Conservation (phyloP, 2,329 filamentous ascomycete genomes). For the Diaporthe sp. region DNA sequence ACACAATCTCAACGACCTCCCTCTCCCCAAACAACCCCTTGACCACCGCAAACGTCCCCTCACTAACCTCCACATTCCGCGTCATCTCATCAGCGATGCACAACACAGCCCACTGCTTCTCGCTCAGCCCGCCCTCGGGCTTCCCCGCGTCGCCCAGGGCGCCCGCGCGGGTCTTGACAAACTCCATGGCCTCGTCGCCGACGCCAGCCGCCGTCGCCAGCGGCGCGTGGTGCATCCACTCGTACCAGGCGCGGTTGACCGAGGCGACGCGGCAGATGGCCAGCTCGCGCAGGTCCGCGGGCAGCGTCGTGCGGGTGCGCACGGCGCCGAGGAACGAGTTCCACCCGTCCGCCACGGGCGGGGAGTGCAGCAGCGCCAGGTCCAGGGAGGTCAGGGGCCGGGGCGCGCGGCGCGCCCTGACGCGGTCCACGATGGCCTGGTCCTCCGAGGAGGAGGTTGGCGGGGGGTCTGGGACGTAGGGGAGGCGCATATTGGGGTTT, state of each 20-base stretch:
- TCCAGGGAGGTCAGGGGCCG: slow-evolving; percentile 82
- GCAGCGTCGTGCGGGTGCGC: slow-evolving; percentile 64
- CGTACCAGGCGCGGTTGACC: slow-evolving; percentile 86
- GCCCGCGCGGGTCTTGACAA: slow-evolving; percentile 53
- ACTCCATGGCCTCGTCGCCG: slow-evolving; percentile 60
- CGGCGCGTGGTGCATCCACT: slow-evolving; percentile 85
- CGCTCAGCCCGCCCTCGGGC: slow-evolving; percentile 58
- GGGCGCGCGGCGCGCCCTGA: slow-evolving; percentile 74
- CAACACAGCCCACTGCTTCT: slow-evolving; percentile 76
- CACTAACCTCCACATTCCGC: slow-evolving; percentile 74
- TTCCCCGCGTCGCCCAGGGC: slow-evolving; percentile 44
- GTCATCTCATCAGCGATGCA: slow-evolving; percentile 89
- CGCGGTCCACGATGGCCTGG: slow-evolving; percentile 71
- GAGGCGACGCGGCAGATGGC: slow-evolving; percentile 86
- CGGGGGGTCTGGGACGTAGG: slow-evolving; percentile 71
- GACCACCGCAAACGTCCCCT: slow-evolving; percentile 75
- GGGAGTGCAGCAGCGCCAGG: slow-evolving; percentile 80
- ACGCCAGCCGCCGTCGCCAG: slow-evolving; percentile 72
- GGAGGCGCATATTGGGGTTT: slow-evolving; percentile 70
- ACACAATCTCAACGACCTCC: slow-evolving; percentile 76
- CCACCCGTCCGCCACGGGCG: slow-evolving; percentile 81
- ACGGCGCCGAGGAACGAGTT: slow-evolving; percentile 76
- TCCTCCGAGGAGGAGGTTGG: slow-evolving; percentile 59
- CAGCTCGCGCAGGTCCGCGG: slow-evolving; percentile 76
- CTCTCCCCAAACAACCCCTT: slow-evolving; percentile 73